These are phyloP conservation scores for Murraya koenigii DNA, from an alignment of 345 rosid species.

Conservation along the genomic window DNA sequence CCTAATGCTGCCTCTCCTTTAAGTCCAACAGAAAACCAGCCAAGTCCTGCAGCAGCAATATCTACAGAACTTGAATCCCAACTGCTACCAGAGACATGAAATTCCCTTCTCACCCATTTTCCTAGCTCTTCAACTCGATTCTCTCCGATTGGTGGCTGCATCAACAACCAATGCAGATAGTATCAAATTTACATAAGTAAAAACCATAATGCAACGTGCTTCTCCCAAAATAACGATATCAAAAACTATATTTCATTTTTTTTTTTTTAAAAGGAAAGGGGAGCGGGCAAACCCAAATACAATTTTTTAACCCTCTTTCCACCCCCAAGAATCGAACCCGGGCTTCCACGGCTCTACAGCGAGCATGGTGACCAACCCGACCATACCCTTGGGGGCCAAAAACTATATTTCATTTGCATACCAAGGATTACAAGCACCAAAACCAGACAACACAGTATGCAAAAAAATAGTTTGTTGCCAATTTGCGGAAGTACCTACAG, in stretches of 20 bases:
- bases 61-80: constrained; percentile 87
- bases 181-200: not conserved
- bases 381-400: no score
- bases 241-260: not conserved
- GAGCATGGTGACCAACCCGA: no score
- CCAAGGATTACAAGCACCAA: not conserved
- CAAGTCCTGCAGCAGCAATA: constrained; percentile 79
- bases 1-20: constrained; percentile 77
- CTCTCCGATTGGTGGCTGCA: constrained; percentile 87
- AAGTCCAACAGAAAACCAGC: constrained; percentile 84
- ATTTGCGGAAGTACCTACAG: not conserved
- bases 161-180: constrained; percentile 6
- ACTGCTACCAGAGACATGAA: constrained; percentile 51
- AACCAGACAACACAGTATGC: not conserved
- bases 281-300: no score
- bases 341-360: no score
- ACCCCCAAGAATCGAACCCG: no score
- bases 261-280: no score
- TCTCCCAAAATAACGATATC: not conserved
- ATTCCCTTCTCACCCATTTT: constrained; percentile 75
- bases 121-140: constrained; percentile 73
- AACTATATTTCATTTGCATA: not conserved
- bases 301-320: no score
- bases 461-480: not conserved
- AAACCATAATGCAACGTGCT: not conserved